Evolutionary conservation across 495 filamentous ascomycete species (phyloP), one percentile per base, ranked within the genome.

Genomic region (Astrothelium macrocarpum): DNA sequence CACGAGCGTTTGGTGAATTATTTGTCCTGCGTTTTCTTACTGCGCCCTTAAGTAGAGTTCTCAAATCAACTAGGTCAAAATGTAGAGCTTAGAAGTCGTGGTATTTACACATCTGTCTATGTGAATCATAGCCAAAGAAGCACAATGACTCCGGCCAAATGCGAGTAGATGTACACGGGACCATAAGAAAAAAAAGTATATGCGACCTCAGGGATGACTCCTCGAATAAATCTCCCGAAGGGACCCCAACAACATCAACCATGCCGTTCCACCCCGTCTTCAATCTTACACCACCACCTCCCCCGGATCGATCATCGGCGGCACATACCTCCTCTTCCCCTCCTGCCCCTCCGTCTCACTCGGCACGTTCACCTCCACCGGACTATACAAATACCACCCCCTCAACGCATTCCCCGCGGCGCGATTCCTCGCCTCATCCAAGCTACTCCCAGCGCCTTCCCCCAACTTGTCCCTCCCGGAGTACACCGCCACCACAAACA

Each of bases 401-500:
- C 95, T 95, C 68, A 98, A 78, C 20, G 93, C 85, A 60, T 87
- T 84, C 56, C 93, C 88, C 45, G 90, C 82, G 16, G 94, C 94
- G 70, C 89, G 80, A 53, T 80, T 79, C 67, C 89, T 84, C 61
- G 89, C 93, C 73, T 90, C 84, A 62, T 89, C 75, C 63, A 97
- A 78, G 76, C 81, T 89, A 59, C 83, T 74, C 39, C 87, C 94
- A 63, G 84, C 78, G 32, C 85, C 95, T 76, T 97, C 93, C 61
- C 94, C 92, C 58, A 98, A 78, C 81, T 90, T 88, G 71, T 97
- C 91, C 63, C 81, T 75, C 25, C 93, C 95, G 45, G 85, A 89
- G 78, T 86, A 98, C 62, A 97, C 90, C 28, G 93, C 95, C 16
- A 98, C 90, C n/a, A 96, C 84, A 70, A 89, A 97, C 39, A 97